Evolutionary conservation across 495 filamentous ascomycete genomes (phyloP), one percentile per base, ranked within the genome.

Genomic region (Penicillium dipodomyicola): DNA sequence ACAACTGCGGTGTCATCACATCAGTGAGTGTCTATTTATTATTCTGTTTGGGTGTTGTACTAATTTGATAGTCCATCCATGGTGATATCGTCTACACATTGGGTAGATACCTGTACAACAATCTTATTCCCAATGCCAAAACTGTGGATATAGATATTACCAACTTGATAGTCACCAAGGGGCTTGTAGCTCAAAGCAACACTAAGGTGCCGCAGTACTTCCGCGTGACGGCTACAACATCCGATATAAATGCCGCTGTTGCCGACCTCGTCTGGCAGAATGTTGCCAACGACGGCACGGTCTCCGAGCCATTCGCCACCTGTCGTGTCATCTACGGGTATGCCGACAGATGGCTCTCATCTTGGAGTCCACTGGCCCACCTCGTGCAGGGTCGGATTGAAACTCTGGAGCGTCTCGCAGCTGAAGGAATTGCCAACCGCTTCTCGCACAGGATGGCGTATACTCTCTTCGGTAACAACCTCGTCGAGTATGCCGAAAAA

Each of bases 151-250:
- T 72, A 58, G 61, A 73, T 51, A 50, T 76, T 9, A 42, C 53
- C 8, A 56, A 65, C 3, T 49, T 76, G 51, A 64, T 67, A 37
- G 74, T 79, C 15, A 70, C 74, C 5, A 73, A 79, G 50, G 79
- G 49, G 0, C 58, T 49, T 2, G 58, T 66, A 0, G 59, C 63
- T 1, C 47, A 52, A 57, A 20, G 68, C 69, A 1, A 61, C 53
- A 10, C 6, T 8, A 30, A 30, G 29, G 9, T 30, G 7, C 29
- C 29, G 7, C 29, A 30, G 29, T 10, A 8, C 6, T 30, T 30
- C 29, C 29, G 29, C 29, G 29, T 30, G 29, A 30, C 29, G 6
- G 29, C 29, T 30, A 30, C 29, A 8, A 9, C 29, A 8, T 1
- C 29, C 9, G 29, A 30, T 30, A 10, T 30, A 25, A 25, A 25